Base-by-base conservation (phyloP, 257 asterid genomes). In the Pogostemon cablin region DNA sequence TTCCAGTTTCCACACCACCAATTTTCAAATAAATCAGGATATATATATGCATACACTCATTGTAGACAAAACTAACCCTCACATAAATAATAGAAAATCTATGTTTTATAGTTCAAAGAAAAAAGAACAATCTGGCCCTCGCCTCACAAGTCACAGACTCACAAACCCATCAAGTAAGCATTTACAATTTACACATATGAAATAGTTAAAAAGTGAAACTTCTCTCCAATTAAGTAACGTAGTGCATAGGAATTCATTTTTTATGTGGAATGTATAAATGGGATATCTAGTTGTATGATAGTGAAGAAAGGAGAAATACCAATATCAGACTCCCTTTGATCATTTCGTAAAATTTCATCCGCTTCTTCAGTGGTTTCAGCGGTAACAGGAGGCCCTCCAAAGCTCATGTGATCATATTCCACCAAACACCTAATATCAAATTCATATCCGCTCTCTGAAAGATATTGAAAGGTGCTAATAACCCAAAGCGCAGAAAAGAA, bases 361-460 rank as follows among this genome's bases (percentile, higher is more conserved):
- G 96, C 96, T 83, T 93, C 96, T 78, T 86, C 97, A 68, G 47
- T 6, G 0, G 97, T 84, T 47, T 82, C 81, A 2, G 83, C 58
- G 58, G 87, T 80, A 43, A 93, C 82, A 3, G 98, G 98, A 9
- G 97, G 96, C 9, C 96, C 98, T 78, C 97, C 98, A 80, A 90
- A 92, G 74, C 88, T 89, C 98, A 91, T 93, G 81, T 86, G 96
- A 70, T 93, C 87, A 64, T 93, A 93, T 61, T 82, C 85, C 83
- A 76, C 37, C 76, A 91, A 62, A 6, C 71, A 74, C 47, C 68
- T 83, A 63, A 76, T 81, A 76, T 91, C 89, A 75, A 93, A 85
- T 64, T 75, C 83, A 73, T 85, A 86, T 0, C 89, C 97, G 12
- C 72, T 62, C 66, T 91, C 97, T 93, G 86, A 53, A 75, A 17